A percentile compares a stretch with the other conserved stretches of the same genome.
These are phyloP conservation scores for Wallacemonas sp. DNA, from an alignment of 208 protist genomes.

Conservation along the genomic window DNA sequence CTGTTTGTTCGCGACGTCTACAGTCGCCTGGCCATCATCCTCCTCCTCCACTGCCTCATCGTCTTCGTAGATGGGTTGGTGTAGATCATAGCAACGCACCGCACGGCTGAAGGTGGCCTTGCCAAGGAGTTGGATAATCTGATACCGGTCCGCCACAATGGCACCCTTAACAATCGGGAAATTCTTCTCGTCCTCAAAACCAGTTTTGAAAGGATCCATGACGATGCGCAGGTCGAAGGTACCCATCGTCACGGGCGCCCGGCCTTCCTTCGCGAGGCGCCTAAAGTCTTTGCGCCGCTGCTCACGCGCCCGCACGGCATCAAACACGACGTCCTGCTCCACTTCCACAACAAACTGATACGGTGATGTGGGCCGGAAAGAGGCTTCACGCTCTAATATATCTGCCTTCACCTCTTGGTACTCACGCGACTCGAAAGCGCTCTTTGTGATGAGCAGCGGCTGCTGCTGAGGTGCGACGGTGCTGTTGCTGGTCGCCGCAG, in stretches of 20 bases:
- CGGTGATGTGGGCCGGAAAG: slow-evolving; percentile 62
- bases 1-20: slow-evolving; percentile 17
- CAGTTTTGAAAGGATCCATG: slow-evolving; percentile 91
- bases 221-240: slow-evolving; percentile 91
- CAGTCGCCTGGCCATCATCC: slow-evolving; percentile 3
- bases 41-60: slow-evolving; percentile 32
- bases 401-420: slow-evolving; percentile 46
- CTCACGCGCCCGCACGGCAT: slow-evolving; percentile 70
- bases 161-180: slow-evolving; percentile 89
- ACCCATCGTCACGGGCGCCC: slow-evolving; percentile 75
- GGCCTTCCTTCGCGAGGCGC: slow-evolving; percentile 64
- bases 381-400: slow-evolving; percentile 25
- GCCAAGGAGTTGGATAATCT: slow-evolving; percentile 94
- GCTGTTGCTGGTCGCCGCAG: slow-evolving; percentile 5
- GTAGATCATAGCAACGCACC: slow-evolving; percentile 93
- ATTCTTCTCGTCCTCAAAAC: slow-evolving; percentile 93
- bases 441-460: background rate
- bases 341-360: slow-evolving; percentile 91
- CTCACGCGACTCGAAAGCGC: slow-evolving; percentile 32
- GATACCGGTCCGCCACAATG: slow-evolving; percentile 93
- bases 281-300: slow-evolving; percentile 65
- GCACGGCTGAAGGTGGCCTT: slow-evolving; percentile 94
- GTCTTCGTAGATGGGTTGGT: slow-evolving; percentile 79
- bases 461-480: slow-evolving; percentile 44
- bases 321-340: slow-evolving; percentile 71